Evolutionary conservation across 441 rosid species (phyloP).

Genomic region (Viola pubescens): DNA sequence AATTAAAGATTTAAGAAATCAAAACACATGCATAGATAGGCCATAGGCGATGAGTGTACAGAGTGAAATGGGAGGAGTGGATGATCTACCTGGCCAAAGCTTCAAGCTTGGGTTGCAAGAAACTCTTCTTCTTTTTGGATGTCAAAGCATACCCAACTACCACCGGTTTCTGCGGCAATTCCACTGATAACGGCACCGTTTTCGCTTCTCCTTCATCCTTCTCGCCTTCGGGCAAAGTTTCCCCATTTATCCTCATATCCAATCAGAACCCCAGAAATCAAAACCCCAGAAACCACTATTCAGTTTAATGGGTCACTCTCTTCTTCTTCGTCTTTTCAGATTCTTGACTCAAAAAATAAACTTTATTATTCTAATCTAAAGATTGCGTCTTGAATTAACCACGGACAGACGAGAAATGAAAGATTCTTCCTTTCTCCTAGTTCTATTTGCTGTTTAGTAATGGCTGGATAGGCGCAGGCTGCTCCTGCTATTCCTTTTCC

Average conservation of each 20-base stretch:
- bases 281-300: slow-evolving; percentile 1
- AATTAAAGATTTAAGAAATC: not conserved
- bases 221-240: slow-evolving; percentile 20
- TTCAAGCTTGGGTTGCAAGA: slow-evolving; percentile 84
- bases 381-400: no score
- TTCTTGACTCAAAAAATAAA: slow-evolving; percentile 2
- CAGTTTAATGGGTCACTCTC: slow-evolving; percentile 8
- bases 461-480: no score
- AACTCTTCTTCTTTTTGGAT: slow-evolving; percentile 80
- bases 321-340: not conserved
- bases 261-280: slow-evolving; percentile 12
- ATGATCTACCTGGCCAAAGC: slow-evolving; percentile 53
- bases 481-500: no score
- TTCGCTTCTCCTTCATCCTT: slow-evolving; percentile 21
- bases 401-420: no score
- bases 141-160: slow-evolving; percentile 85
- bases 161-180: slow-evolving; percentile 34
- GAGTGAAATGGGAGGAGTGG: slow-evolving; percentile 1
- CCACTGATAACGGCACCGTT: slow-evolving; percentile 13
- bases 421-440: no score
- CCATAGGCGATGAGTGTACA: not conserved
- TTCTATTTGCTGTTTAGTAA: no score
- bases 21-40: not conserved
- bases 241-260: slow-evolving; percentile 56
- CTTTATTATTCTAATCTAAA: no score